phyloP scores from a whole-genome alignment of 345 rosid species.

The Aquilaria malaccensis region DNA sequence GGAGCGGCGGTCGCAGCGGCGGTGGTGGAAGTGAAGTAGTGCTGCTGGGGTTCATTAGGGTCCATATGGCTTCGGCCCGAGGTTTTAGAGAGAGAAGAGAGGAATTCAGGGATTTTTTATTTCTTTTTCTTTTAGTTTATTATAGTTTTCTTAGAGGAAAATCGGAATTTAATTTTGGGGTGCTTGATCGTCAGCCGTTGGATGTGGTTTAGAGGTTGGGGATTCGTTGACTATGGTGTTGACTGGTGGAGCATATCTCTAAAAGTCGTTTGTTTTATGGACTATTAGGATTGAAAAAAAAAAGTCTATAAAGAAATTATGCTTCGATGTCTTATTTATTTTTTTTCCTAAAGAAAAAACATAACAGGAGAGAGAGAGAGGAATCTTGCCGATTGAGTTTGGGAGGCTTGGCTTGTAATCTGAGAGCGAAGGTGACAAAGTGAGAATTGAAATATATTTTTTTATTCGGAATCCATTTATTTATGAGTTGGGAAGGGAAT shows the following conservation, averaged over 20 bases:
- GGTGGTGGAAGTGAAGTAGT: slow-evolving; percentile 34
- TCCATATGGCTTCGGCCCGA: slow-evolving; percentile 41
- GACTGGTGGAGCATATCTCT: background rate
- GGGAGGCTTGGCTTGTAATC: too few species aligned
- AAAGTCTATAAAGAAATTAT: background rate
- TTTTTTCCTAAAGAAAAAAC: background rate
- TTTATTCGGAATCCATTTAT: background rate
- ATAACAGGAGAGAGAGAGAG: background rate
- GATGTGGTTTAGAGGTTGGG: slow-evolving; percentile 5
- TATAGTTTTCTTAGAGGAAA: slow-evolving; percentile 11
- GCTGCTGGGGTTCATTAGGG: slow-evolving; percentile 54
- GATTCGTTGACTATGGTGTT: slow-evolving; percentile 13
- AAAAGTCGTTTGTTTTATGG: slow-evolving; percentile 1
- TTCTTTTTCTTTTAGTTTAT: slow-evolving; percentile 14
- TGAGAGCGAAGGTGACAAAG: too few species aligned
- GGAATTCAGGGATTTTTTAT: slow-evolving; percentile 15
- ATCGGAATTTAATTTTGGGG: slow-evolving; percentile 7
- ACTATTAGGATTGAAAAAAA: too few species aligned
- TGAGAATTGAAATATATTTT: background rate
- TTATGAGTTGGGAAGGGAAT: background rate
- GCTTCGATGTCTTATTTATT: background rate
- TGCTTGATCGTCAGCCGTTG: slow-evolving; percentile 14
- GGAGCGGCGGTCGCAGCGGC: slow-evolving; percentile 25
- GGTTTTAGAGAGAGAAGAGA: slow-evolving; percentile 26
- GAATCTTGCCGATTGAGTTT: too few species aligned